Evolutionary conservation across 768 basidiomycete species (phyloP).

Genomic region (Russula ochroleuca): DNA sequence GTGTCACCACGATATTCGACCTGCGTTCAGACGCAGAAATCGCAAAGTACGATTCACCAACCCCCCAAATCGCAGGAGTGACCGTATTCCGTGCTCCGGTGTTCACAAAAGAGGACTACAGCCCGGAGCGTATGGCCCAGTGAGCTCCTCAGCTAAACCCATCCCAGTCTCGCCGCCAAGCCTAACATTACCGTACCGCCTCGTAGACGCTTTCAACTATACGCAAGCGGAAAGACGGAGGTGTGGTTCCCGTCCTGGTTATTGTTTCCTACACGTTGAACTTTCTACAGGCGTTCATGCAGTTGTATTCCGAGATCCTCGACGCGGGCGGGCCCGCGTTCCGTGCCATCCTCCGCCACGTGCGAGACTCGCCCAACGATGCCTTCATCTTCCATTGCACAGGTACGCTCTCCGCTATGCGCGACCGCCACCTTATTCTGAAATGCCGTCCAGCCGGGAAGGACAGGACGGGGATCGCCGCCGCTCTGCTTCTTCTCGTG

Average conservation of each 20-base stretch:
- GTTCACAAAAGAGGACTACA: constrained; percentile 68
- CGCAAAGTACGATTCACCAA: constrained; percentile 61
- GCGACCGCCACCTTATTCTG: not conserved
- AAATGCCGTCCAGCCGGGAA: constrained; percentile 54
- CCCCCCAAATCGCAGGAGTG: constrained; percentile 61
- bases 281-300: constrained; percentile 63
- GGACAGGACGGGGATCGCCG: constrained; percentile 74
- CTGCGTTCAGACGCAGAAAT: constrained; percentile 79
- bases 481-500: constrained; percentile 70
- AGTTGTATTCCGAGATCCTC: constrained; percentile 75
- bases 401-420: constrained; percentile 33
- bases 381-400: constrained; percentile 77
- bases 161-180: not conserved
- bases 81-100: constrained; percentile 60
- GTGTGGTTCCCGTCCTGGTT: constrained; percentile 35
- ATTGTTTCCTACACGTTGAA: not conserved
- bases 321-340: constrained; percentile 68
- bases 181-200: not conserved
- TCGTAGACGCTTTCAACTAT: constrained; percentile 61
- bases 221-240: constrained; percentile 78
- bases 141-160: constrained; percentile 48
- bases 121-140: constrained; percentile 81
- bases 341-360: constrained; percentile 65
- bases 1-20: constrained; percentile 68
- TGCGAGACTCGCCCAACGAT: constrained; percentile 62